Percentiles rank a stretch among this genome's conserved stretches.
These are phyloP conservation scores for Trypanosoma vivax DNA, from an alignment of 208 protist species.

Conservation along the genomic window DNA sequence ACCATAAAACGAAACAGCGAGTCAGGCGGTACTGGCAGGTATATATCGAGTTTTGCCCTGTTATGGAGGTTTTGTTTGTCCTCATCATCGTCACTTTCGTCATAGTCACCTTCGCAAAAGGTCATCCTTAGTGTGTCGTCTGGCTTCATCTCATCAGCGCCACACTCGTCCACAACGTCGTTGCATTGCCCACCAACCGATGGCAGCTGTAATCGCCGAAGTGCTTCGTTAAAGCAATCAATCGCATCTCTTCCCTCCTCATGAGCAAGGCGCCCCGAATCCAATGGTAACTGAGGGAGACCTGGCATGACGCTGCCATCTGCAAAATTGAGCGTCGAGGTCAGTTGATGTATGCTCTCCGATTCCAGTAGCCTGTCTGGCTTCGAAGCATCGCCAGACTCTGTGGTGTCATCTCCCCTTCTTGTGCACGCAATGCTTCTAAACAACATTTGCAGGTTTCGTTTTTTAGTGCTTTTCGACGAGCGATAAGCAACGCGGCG, in stretches of 20 bases:
- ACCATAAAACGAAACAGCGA: slow-evolving; percentile 65
- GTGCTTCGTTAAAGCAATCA: no score
- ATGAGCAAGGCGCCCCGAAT: not conserved
- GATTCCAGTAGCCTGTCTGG: not conserved
- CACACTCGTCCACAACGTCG: no score
- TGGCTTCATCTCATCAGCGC: no score
- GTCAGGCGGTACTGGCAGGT: slow-evolving; percentile 65
- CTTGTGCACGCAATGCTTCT: not conserved
- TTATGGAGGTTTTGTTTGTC: slow-evolving; percentile 76
- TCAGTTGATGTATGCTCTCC: slow-evolving; percentile 21
- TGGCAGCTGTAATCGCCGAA: no score
- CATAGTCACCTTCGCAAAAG: slow-evolving; percentile 13
- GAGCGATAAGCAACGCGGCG: slow-evolving; percentile 73
- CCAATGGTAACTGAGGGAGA: slow-evolving; percentile 22
- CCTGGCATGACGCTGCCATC: slow-evolving; percentile 50
- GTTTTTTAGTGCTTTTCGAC: slow-evolving; percentile 42
- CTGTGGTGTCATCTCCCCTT: not conserved
- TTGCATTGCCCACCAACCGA: no score
- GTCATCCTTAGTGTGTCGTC: not conserved
- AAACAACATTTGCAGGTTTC: slow-evolving; percentile 41
- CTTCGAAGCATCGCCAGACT: not conserved
- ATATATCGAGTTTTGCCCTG: slow-evolving; percentile 76
- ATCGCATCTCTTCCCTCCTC: no score
- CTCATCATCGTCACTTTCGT: slow-evolving; percentile 59
- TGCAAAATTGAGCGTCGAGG: slow-evolving; percentile 43